These are phyloP conservation scores for Aspergillus funiculosus DNA, from an alignment of 495 filamentous ascomycete species.

Conservation along the genomic window DNA sequence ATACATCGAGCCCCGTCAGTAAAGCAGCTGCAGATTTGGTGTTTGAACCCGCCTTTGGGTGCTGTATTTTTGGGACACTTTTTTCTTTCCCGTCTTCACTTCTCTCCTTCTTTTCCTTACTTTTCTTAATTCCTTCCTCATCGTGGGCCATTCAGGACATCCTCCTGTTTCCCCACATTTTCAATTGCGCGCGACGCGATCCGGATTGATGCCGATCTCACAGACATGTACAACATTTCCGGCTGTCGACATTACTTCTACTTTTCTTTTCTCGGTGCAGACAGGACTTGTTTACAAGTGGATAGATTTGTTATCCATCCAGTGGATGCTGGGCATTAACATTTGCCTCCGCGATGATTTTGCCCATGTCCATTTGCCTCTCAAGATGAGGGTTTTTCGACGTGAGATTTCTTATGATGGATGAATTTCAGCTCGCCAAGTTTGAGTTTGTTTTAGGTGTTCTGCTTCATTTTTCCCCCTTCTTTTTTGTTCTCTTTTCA, in stretches of 20 bases:
- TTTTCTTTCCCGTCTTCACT: slow-evolving; percentile 10
- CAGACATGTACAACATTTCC: slow-evolving; percentile 25
- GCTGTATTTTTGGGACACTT: slow-evolving; percentile 15
- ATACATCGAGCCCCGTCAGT: not conserved
- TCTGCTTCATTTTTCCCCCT: slow-evolving; percentile 1
- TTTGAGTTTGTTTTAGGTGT: not conserved
- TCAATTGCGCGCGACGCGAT: slow-evolving; percentile 19
- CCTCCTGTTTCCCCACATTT: not conserved
- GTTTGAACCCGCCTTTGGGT: slow-evolving; percentile 1
- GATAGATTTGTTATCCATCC: slow-evolving; percentile 2
- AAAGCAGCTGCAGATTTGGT: too few species aligned
- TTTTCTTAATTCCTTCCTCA: not conserved
- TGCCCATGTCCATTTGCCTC: too few species aligned
- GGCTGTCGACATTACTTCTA: slow-evolving; percentile 27
- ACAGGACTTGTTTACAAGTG: not conserved
- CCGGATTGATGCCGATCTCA: slow-evolving; percentile 22
- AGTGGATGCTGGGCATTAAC: not conserved
- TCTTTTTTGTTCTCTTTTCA: slow-evolving; percentile 5
- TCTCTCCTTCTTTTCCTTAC: slow-evolving; percentile 13
- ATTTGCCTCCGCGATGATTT: too few species aligned
- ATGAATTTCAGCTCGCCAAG: not conserved
- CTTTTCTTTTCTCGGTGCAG: slow-evolving; percentile 1
- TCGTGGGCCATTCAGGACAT: too few species aligned
- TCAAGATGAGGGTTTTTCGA: too few species aligned
- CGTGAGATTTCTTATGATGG: not conserved